Percentiles rank a stretch among this genome's conserved stretches.
Evolutionary conservation across 352 stramenopile species (phyloP).

Genomic region (Pythium aristosporum): DNA sequence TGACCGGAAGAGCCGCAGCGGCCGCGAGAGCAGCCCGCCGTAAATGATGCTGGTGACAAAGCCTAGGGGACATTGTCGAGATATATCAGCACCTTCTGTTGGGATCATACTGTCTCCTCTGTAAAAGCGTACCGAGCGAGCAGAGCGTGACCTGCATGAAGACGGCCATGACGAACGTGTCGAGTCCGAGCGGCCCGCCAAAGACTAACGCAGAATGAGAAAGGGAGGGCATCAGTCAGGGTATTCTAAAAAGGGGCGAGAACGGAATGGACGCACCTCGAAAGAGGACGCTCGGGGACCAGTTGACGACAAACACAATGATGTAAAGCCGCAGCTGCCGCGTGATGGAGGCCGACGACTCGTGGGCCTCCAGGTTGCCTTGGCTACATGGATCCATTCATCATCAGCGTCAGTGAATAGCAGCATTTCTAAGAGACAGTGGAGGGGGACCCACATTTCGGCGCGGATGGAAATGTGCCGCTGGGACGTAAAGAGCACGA

Average conservation of each 20-base stretch:
- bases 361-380: constrained; percentile 60
- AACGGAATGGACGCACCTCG: constrained; percentile 38
- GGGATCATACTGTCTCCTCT: not conserved
- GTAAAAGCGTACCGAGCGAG: constrained; percentile 30
- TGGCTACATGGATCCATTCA: constrained; percentile 28
- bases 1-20: constrained; percentile 18
- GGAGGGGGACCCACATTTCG: constrained; percentile 19
- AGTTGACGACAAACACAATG: constrained; percentile 64
- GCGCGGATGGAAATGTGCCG: constrained; percentile 43
- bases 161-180: constrained; percentile 51
- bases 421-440: too few species aligned
- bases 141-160: constrained; percentile 70
- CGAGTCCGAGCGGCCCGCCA: constrained; percentile 36
- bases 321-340: constrained; percentile 73
- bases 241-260: not conserved
- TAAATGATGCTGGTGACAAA: constrained; percentile 71
- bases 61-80: constrained; percentile 20
- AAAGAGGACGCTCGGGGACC: constrained; percentile 61
- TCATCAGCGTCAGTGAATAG: too few species aligned
- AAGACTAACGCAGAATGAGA: constrained; percentile 36
- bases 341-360: constrained; percentile 62
- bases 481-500: constrained; percentile 66
- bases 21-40: constrained; percentile 16
- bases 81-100: not conserved
- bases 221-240: not conserved